Evolutionary conservation across 192 early-diverging fungal species (phyloP).

Genomic region (Diversispora eburnea): DNA sequence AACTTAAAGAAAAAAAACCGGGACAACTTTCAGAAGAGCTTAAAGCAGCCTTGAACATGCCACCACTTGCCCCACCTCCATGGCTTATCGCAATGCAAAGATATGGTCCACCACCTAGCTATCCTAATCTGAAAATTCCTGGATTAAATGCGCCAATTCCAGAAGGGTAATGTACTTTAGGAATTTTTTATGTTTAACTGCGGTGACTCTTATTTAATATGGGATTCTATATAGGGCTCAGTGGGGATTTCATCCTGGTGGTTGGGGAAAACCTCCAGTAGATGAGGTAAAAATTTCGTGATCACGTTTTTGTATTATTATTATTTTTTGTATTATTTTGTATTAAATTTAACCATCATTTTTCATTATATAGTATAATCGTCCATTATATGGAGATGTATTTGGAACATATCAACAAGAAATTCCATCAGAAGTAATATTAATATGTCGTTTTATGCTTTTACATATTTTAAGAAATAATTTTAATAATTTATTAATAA

Average conservation of each 20-base stretch:
- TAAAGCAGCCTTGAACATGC: conserved; percentile 82
- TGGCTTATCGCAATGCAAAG: conserved; percentile 99
- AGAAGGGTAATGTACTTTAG: conserved; percentile 41
- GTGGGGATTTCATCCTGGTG: conserved; percentile 98
- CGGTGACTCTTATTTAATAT: neutral
- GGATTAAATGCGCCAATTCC: conserved; percentile 97
- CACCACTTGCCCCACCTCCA: conserved; percentile 88
- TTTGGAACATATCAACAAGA: conserved; percentile 67
- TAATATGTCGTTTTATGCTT: conserved; percentile 4
- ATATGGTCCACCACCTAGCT: conserved; percentile 92
- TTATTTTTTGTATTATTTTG: neutral
- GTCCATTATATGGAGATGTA: conserved; percentile 95
- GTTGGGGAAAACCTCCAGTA: conserved; percentile 84
- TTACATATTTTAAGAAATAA: neutral
- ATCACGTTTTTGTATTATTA: neutral
- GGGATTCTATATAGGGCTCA: conserved; percentile 60
- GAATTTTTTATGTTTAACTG: neutral
- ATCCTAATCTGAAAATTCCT: conserved; percentile 85
- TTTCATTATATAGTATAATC: conserved; percentile 56
- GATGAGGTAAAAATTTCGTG: conserved; percentile 51
- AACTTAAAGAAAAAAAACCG: conserved; percentile 82
- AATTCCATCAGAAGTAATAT: conserved; percentile 51
- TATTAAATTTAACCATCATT: neutral
- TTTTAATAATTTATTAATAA: neutral
- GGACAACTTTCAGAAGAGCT: conserved; percentile 85